Base-by-base conservation (phyloP, 2,329 filamentous ascomycete species). In the Penicillium sp. region DNA sequence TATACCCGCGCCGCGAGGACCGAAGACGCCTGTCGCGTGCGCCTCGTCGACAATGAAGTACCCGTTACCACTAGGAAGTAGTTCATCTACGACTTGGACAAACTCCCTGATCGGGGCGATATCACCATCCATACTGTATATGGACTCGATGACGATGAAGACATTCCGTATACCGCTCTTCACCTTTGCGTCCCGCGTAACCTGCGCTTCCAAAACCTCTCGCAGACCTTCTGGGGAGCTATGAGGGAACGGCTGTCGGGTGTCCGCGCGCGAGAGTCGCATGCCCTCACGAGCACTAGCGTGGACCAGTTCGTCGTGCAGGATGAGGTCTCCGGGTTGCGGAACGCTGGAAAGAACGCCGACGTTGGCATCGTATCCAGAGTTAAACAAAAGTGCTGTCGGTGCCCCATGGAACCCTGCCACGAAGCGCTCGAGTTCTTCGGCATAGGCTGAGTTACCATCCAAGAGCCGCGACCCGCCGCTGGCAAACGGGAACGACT, bases 101-200 rank as follows among this genome's bases (percentile, higher is more conserved):
- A 90, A 77, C 4, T 80, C 73, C 8, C 57, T 54, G 8, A 93
- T 66, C 0, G 83, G 83, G 0, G 78, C 78, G 13, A 87, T 66
- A 50, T 90, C 85, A 0, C 87, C 87, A 37, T 91, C 86, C 87
- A 93, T 93, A 59, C 84, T 89, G 61, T 93, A 91, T 0, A 88
- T 70, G 0, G 76, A 78, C 51, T 88, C 84, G 0, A 87, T 72
- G 0, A 79, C 79, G n/a, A 88, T 61, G 49, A 88, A 85, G 2
- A 87, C 72, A 47, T 78, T 81, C 0, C 57, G 58, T 1, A 56
- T 42, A 0, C 77, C 76, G 0, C 47, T 36, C 0, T 30, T 30
- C 0, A 78, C 36, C 32, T 36, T 13, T 1, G 56, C 43, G 17
- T 74, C 65, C 0, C 50, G 43, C 2, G 59, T 44, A 0, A 62